Evolutionary conservation across 2,329 filamentous ascomycete species (phyloP).

Genomic region (Nigrospora osmanthi): DNA sequence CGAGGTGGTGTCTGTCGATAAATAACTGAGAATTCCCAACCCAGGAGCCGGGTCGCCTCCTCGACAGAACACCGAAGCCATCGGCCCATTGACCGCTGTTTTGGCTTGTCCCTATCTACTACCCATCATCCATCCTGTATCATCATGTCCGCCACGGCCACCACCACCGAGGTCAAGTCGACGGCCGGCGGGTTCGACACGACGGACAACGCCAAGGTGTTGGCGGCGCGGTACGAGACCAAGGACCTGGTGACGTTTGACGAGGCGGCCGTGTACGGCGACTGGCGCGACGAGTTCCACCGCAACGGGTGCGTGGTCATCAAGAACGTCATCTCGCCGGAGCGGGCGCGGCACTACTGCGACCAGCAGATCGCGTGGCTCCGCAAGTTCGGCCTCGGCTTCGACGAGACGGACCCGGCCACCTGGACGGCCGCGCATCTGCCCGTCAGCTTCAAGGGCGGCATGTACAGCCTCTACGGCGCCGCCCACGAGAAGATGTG

Average conservation of each 20-base stretch:
- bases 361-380: slow-evolving; percentile 32
- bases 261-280: slow-evolving; percentile 20
- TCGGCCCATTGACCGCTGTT: too few species aligned
- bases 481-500: slow-evolving; percentile 31
- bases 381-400: slow-evolving; percentile 28
- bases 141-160: neutral
- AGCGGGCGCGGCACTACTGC: slow-evolving; percentile 28
- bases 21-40: too few species aligned
- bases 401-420: slow-evolving; percentile 24
- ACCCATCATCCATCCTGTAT: too few species aligned
- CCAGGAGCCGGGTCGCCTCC: too few species aligned
- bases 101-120: too few species aligned
- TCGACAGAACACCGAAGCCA: too few species aligned
- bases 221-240: slow-evolving; percentile 8
- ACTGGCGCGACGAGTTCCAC: slow-evolving; percentile 35
- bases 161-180: slow-evolving; percentile 5
- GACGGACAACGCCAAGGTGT: slow-evolving; percentile 15
- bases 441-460: slow-evolving; percentile 32
- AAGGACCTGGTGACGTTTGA: slow-evolving; percentile 13
- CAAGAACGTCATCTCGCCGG: slow-evolving; percentile 27
- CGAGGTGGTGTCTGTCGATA: too few species aligned
- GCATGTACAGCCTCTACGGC: slow-evolving; percentile 32
- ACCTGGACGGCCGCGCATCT: slow-evolving; percentile 35
- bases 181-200: too few species aligned
- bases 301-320: slow-evolving; percentile 30